Base-by-base conservation (phyloP, 2,329 filamentous ascomycete genomes). In the Clarireedia paspali region DNA sequence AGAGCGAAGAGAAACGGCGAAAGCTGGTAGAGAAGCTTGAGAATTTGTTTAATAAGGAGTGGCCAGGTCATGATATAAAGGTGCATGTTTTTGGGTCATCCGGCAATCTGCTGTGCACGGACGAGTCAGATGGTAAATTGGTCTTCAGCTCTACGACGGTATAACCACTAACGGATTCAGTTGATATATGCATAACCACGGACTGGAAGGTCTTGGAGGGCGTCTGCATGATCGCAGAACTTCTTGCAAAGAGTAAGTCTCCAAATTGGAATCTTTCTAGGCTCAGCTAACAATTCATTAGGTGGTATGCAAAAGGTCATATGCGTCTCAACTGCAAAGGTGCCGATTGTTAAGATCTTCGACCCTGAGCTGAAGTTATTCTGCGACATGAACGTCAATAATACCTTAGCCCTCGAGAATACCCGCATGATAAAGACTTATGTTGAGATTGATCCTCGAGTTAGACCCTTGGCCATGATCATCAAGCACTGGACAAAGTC, bases 341-440 rank as follows among this genome's bases (percentile, higher is more conserved):
- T 99, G 14, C 92, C 94, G 4, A 99, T 99, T 67, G 94, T 99
- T 64, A 97, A 97, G 75, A 89, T 96, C 55, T 99, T 94, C 91
- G 94, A 99, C 70, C 94, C 94, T 3, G 90, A 96, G 70, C 77
- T 96, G 56, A 78, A 85, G 62, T 77, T 99, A 50, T 88, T 91
- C 15, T 96, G 91, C 71, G 94, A 99, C 70, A 94, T 99, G 87
- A 99, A 99, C 65, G 91, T 99, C 74, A 99, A 99, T 75, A 99
- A 97, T 66, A 94, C 91, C 0, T 73, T 95, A 53, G 94, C 94
- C 4, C 76, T 99, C 59, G 91, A 97, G 71, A 99, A 99, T 67
- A 99, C 94, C 14, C 84, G 91, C 50, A 95, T 99, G 91, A 94
- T 99, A 66, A 89, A 91, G 69, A 96, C 91, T 0, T 99, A 99